Percentiles rank a stretch among this genome's conserved stretches.
phyloP scores from a whole-genome alignment of 352 stramenopile genomes.

The Thalassiosira hispida region DNA sequence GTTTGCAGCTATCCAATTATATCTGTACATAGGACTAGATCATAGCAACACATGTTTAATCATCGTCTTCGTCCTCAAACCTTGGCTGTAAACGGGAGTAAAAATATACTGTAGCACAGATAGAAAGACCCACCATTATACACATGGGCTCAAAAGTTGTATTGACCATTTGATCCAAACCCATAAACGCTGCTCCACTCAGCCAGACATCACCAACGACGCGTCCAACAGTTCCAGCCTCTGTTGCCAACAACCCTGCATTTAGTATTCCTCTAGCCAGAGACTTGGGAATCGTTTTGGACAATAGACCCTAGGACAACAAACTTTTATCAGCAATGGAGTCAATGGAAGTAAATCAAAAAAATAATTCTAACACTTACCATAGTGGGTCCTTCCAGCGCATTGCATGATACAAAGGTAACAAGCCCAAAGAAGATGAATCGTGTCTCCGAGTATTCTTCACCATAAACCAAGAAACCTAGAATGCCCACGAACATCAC shows the following conservation, averaged over 20 bases:
- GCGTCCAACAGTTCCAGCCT: conserved; percentile 88
- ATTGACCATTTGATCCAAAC: conserved; percentile 70
- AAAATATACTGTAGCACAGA: conserved; percentile 20
- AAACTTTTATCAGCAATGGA: background rate
- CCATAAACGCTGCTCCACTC: conserved; percentile 41
- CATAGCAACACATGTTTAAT: too few relatives aligned
- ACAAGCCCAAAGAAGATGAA: conserved; percentile 90
- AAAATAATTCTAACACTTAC: too few relatives aligned
- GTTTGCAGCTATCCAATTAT: too few relatives aligned
- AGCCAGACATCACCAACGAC: conserved; percentile 76
- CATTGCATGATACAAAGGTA: conserved; percentile 92
- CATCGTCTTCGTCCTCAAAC: conserved; percentile 53
- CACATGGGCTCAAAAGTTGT: conserved; percentile 55
- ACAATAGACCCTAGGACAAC: conserved; percentile 28
- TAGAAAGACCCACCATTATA: conserved; percentile 38
- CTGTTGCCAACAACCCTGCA: conserved; percentile 92
- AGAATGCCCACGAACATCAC: conserved; percentile 90
- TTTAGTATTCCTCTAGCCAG: conserved; percentile 94
- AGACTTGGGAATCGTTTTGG: conserved; percentile 88
- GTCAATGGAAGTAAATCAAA: conserved; percentile 5
- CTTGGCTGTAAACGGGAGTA: conserved; percentile 48
- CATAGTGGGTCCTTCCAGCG: conserved; percentile 72
- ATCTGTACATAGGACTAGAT: too few relatives aligned
- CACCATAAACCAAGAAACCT: conserved; percentile 87
- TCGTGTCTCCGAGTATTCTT: conserved; percentile 87